phyloP scores from a whole-genome alignment of 2,329 filamentous ascomycete species.

The Botrytis fabae region DNA sequence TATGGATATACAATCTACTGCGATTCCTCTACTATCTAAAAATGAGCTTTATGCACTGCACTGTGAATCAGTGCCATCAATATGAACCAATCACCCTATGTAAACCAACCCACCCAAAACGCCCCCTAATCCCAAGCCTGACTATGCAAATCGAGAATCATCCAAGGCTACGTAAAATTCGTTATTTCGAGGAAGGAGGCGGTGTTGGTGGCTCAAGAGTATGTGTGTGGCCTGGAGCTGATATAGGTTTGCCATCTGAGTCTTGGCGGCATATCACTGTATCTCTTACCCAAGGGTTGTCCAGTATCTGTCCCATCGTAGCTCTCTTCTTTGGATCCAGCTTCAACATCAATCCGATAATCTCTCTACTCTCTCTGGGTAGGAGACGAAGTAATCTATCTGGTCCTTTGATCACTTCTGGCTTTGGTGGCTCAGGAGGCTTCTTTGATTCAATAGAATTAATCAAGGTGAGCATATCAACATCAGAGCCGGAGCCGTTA shows the following conservation, averaged over 20 bases:
- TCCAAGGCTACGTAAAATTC: conserved; percentile 24
- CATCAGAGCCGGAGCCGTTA: neutral
- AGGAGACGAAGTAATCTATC: conserved; percentile 86
- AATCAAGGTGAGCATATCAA: neutral
- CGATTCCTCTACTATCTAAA: conserved; percentile 23
- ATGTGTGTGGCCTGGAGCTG: conserved; percentile 77
- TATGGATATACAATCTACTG: conserved; percentile 36
- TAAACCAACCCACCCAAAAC: conserved; percentile 20
- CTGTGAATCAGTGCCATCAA: conserved; percentile 21
- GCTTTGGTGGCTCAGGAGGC: conserved; percentile 47
- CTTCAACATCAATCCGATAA: conserved; percentile 90
- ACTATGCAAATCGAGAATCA: conserved; percentile 25
- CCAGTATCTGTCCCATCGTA: conserved; percentile 79
- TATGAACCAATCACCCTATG: conserved; percentile 18
- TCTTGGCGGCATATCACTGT: conserved; percentile 86
- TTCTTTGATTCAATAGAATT: conserved; percentile 12
- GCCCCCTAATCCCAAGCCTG: conserved; percentile 26
- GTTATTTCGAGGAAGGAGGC: conserved; percentile 35
- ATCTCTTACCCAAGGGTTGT: conserved; percentile 86
- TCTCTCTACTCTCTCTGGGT: conserved; percentile 84
- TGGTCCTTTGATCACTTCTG: conserved; percentile 82
- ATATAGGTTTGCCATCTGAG: conserved; percentile 69
- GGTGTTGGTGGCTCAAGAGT: conserved; percentile 72
- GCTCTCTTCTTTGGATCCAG: conserved; percentile 81
- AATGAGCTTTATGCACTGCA: conserved; percentile 29